Base-by-base conservation (phyloP, 2,329 filamentous ascomycete genomes). In the Leptosphaerulina australis region DNA sequence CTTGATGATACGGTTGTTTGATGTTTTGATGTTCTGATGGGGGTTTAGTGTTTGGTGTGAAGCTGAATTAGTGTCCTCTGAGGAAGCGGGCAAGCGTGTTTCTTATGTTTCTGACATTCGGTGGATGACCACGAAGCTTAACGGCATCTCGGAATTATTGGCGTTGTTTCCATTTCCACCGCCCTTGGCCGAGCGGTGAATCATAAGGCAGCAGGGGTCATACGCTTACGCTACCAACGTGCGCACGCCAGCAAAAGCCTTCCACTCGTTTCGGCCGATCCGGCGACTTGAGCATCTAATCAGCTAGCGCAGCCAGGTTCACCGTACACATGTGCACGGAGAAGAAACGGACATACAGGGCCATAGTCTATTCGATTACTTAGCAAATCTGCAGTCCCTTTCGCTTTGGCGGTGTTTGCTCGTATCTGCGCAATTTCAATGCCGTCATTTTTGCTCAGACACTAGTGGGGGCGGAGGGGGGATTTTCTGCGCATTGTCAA, bases 91-190 rank as follows among this genome's bases (percentile, higher is more conserved):
- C 55, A 53, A 21, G 47, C 55, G 58, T 60, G 59, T 64, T 60
- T 68, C 64, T 70, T 68, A 69, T 69, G 66, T 68, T 59, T 48
- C 56, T 56, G 55, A 55, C 56, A 60, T 41, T 59, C 53, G 53
- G 52, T 58, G 60, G 54, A 67, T 62, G 65, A 64, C 57, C 62
- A 60, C 46, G 62, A 59, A 59, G 53, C 55, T 55, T 55, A 61
- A 64, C 62, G 63, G 59, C 56, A 55, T 49, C 55, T 63, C 63
- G 62, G 61, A 60, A 43, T 60, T 57, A 56, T 56, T 61, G 59
- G 53, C 58, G 57, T 58, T 49, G 58, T 62, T 59, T 62, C 59
- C 59, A 64, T 60, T 58, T 59, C 60, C 59, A 66, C 62, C 62
- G 62, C 54, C 56, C 55, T 57, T 62, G 58, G 41, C 62, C 56